Evolutionary conservation across 768 basidiomycete species (phyloP).

Genomic region (Xerocomellus intermedius): DNA sequence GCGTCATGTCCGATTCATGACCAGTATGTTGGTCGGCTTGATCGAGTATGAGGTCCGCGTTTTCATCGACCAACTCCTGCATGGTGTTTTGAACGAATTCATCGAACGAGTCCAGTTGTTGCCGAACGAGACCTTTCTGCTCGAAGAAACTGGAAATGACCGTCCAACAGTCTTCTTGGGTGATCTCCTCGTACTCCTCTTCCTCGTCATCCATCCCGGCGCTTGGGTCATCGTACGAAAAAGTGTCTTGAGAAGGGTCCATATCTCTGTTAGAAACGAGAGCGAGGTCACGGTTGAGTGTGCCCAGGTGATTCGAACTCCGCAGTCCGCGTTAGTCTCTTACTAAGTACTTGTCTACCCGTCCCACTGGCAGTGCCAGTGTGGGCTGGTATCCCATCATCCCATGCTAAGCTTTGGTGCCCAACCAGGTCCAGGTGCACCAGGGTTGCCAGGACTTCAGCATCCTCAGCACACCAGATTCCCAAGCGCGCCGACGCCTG

Average conservation of each 20-base stretch:
- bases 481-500: no score
- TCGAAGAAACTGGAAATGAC: slow-evolving; percentile 97
- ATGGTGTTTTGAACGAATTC: slow-evolving; percentile 99
- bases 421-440: no score
- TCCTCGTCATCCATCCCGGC: slow-evolving; percentile 55
- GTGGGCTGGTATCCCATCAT: no score
- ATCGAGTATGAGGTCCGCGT: slow-evolving; percentile 91
- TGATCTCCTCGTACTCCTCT: slow-evolving; percentile 72
- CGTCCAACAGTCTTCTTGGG: slow-evolving; percentile 92
- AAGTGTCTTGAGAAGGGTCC: slow-evolving; percentile 43
- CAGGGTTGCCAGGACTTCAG: no score
- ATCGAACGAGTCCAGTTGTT: slow-evolving; percentile 97
- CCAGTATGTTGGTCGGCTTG: slow-evolving; percentile 97
- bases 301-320: no score
- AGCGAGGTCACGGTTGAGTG: background rate
- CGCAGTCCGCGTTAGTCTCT: no score
- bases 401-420: no score
- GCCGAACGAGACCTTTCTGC: slow-evolving; percentile 94
- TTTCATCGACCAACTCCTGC: slow-evolving; percentile 99
- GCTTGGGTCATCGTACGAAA: slow-evolving; percentile 59
- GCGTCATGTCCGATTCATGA: slow-evolving; percentile 74
- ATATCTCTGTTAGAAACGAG: slow-evolving; percentile 37
- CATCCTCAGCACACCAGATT: no score
- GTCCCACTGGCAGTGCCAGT: no score
- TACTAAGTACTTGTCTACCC: no score